phyloP scores from a whole-genome alignment of 2,329 filamentous ascomycete genomes.

The Pseudovirgaria hyperparasitica region DNA sequence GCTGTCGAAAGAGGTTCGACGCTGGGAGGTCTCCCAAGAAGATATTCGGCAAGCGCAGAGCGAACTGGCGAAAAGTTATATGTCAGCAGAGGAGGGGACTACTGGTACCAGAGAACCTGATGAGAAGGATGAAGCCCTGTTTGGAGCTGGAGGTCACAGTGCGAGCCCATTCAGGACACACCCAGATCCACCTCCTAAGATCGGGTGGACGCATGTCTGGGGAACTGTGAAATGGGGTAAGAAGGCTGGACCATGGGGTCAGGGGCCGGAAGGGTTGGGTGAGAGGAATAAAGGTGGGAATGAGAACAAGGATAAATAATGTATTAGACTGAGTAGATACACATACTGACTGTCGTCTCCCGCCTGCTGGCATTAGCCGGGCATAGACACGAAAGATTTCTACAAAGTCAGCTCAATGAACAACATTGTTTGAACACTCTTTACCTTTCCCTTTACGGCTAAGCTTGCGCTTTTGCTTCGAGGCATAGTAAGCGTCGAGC shows the following conservation, averaged over 20 bases:
- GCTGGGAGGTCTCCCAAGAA: conserved; percentile 44
- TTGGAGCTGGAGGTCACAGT: conserved; percentile 29
- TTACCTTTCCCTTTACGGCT: too few species aligned
- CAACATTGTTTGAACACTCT: too few species aligned
- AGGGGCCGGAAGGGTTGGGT: conserved; percentile 34
- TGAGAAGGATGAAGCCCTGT: conserved; percentile 22
- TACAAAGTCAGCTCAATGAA: too few species aligned
- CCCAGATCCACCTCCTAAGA: conserved; percentile 35
- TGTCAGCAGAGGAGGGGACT: conserved; percentile 1
- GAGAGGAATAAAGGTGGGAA: conserved; percentile 24
- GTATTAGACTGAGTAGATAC: too few species aligned
- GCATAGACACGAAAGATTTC: too few species aligned
- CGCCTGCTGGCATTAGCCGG: too few species aligned
- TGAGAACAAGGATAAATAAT: conserved; percentile 1
- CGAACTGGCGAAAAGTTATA: too few species aligned
- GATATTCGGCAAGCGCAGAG: conserved; percentile 1
- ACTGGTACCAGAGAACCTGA: conserved; percentile 10
- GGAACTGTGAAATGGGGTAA: conserved; percentile 40
- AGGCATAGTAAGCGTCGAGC: too few species aligned
- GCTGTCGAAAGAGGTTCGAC: conserved; percentile 46
- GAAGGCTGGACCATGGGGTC: conserved; percentile 39
- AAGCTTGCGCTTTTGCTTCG: too few species aligned
- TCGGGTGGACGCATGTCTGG: conserved; percentile 41
- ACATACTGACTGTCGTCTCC: too few species aligned
- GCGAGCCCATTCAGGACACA: conserved; percentile 34